phyloP scores from a whole-genome alignment of 164 flowering plant genomes.

The Macadamia tetraphylla region DNA sequence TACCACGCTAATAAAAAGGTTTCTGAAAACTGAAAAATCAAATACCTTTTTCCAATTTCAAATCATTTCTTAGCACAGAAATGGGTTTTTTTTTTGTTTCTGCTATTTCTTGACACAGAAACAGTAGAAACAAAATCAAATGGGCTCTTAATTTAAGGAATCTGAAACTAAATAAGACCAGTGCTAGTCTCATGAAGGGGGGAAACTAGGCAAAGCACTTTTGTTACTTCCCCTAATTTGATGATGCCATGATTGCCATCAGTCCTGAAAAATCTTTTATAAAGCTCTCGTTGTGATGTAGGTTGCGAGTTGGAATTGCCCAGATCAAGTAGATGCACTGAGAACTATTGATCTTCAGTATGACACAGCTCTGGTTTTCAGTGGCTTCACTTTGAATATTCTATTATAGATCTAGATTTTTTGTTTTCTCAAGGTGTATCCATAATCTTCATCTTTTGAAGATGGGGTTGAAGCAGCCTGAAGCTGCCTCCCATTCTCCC shows the following conservation, averaged over 20 bases:
- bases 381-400: constrained; percentile 76
- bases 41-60: too few species aligned
- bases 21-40: too few species aligned
- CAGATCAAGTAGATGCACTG: constrained; percentile 60
- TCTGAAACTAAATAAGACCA: too few species aligned
- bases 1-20: too few species aligned
- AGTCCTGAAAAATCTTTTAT: neutral
- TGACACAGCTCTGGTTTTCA: constrained; percentile 65
- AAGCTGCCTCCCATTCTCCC: too few species aligned
- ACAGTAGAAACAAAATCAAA: too few species aligned
- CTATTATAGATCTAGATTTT: neutral
- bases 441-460: neutral
- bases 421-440: neutral
- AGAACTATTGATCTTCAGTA: constrained; percentile 68
- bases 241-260: neutral
- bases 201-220: neutral
- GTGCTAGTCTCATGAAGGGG: too few species aligned
- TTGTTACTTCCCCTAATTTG: neutral
- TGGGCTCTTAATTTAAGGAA: too few species aligned
- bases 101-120: too few species aligned
- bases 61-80: too few species aligned
- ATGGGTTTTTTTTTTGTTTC: too few species aligned
- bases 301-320: constrained; percentile 54
- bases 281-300: constrained; percentile 20
- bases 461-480: too few species aligned